phyloP scores from a whole-genome alignment of 2,329 filamentous ascomycete species.

The Akanthomyces dipterigenus region DNA sequence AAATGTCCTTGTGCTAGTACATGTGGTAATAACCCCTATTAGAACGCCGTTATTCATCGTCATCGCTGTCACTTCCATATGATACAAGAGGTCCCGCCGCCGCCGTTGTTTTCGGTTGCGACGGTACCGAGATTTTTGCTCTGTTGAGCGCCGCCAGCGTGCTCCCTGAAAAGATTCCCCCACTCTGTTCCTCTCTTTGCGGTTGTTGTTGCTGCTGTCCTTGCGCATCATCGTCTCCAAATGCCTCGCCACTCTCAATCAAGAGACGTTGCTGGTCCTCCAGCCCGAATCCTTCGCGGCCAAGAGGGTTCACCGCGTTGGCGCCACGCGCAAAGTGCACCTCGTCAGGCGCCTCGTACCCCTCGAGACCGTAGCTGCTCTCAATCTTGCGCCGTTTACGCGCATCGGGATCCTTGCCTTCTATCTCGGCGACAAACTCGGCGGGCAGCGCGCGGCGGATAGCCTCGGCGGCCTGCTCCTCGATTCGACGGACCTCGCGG shows the following conservation, averaged over 20 bases:
- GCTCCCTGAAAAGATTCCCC: constrained; percentile 72
- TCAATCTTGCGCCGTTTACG: constrained; percentile 85
- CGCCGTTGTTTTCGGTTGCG: constrained; percentile 45
- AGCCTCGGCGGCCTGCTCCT: constrained; percentile 94
- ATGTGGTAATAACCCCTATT: background rate
- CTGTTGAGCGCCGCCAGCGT: constrained; percentile 73
- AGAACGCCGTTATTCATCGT: constrained; percentile 30
- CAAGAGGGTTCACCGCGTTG: constrained; percentile 55
- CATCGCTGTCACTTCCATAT: constrained; percentile 87
- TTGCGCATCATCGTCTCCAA: constrained; percentile 33
- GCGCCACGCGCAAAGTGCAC: constrained; percentile 83
- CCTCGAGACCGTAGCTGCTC: constrained; percentile 78
- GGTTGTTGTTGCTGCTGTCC: constrained; percentile 27
- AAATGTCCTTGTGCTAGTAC: constrained; percentile 14
- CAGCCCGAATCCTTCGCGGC: constrained; percentile 53
- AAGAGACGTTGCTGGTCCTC: constrained; percentile 56
- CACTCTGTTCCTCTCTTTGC: constrained; percentile 25
- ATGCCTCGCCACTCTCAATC: constrained; percentile 49
- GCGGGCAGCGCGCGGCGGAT: constrained; percentile 81
- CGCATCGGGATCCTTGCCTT: constrained; percentile 81
- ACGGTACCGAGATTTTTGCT: constrained; percentile 46
- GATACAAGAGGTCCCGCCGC: constrained; percentile 69
- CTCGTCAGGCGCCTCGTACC: constrained; percentile 90
- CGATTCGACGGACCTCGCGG: constrained; percentile 77
- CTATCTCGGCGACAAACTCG: constrained; percentile 87